A percentile compares a stretch with the other conserved stretches of the same genome.
Conservation (phyloP, 148 eudicot genomes). For the Rhododendron simsii region DNA sequence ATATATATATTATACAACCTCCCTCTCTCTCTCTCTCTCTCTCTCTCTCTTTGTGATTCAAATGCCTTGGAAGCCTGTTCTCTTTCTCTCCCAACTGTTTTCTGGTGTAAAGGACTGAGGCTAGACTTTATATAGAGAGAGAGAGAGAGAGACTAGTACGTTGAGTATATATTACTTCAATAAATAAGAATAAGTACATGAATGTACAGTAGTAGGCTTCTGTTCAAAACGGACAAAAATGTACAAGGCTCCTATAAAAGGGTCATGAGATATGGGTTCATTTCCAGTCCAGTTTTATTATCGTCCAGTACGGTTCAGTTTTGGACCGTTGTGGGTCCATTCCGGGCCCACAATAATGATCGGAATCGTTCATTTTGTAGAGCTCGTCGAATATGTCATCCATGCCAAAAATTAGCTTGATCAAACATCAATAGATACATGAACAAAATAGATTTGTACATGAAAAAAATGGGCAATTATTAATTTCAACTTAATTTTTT, state of each 20-base stretch:
- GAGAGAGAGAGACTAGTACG: neutral
- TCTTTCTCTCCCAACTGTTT: neutral
- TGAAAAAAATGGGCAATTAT: no score
- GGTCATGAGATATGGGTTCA: neutral
- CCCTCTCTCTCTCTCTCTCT: neutral
- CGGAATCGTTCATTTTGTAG: no score
- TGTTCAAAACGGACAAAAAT: neutral
- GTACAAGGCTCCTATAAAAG: neutral
- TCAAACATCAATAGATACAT: no score
- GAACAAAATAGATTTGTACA: no score
- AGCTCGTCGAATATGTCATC: no score
- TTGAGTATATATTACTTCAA: neutral
- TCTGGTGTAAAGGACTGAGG: constrained; percentile 12
- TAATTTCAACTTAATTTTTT: no score
- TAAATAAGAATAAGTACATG: neutral
- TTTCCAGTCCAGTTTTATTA: no score
- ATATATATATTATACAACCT: neutral
- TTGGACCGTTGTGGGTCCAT: no score
- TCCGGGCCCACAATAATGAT: no score
- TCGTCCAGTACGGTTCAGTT: no score
- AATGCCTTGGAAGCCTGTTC: neutral
- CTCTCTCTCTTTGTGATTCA: constrained; percentile 13
- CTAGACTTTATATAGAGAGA: constrained; percentile 30
- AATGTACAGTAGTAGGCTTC: neutral
- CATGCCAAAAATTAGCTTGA: no score